Evolutionary conservation across 176 grass and related monocot genomes (phyloP).

Genomic region (Carex parvula): DNA sequence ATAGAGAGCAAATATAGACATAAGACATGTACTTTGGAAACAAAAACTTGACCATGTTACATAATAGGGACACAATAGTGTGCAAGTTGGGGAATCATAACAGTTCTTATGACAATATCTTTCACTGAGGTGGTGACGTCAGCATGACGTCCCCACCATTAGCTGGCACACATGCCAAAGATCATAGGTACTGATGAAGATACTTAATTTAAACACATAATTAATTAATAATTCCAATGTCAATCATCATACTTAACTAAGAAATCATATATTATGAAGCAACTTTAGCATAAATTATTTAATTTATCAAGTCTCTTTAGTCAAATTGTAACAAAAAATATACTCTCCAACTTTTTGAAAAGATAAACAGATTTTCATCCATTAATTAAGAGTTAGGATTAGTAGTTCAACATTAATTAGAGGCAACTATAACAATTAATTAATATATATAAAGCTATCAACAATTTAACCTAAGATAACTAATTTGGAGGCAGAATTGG

Average conservation of each 20-base stretch:
- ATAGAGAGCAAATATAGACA: neutral
- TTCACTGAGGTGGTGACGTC: neutral
- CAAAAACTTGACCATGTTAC: neutral
- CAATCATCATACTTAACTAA: neutral
- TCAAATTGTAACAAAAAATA: neutral
- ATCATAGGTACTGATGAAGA: neutral
- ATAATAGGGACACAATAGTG: neutral
- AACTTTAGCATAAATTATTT: neutral
- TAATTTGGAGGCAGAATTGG: neutral
- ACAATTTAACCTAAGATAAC: neutral
- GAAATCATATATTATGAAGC: neutral
- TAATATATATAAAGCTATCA: neutral
- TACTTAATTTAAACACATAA: neutral
- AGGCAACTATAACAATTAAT: neutral
- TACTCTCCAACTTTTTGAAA: neutral
- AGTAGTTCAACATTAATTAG: neutral
- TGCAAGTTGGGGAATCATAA: slow-evolving; percentile 5
- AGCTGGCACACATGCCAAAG: slow-evolving; percentile 26
- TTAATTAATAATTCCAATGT: neutral
- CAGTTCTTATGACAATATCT: neutral
- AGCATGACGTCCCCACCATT: neutral
- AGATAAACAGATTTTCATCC: too few relatives aligned
- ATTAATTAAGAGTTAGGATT: neutral
- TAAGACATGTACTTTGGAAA: neutral
- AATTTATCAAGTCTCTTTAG: neutral